A percentile compares a stretch with the other conserved stretches of the same genome.
Conservation (phyloP, 495 filamentous ascomycete species). For the Penicillium arizonense region DNA sequence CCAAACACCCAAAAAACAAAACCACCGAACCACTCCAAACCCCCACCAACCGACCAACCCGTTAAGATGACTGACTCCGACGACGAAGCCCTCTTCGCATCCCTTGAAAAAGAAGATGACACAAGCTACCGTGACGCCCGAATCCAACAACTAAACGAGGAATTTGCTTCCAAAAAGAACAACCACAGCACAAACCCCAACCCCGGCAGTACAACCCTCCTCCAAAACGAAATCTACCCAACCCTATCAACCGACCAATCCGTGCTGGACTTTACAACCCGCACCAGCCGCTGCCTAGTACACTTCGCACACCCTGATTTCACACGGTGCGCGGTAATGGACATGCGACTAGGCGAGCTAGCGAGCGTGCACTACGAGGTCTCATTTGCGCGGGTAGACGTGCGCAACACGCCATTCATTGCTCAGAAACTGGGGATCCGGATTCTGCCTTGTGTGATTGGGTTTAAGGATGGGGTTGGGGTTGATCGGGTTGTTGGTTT, state of each 20-base stretch:
- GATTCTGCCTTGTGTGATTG: conserved; percentile 74
- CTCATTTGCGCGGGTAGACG: conserved; percentile 65
- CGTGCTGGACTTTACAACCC: conserved; percentile 68
- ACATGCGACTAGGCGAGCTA: conserved; percentile 58
- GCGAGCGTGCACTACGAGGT: conserved; percentile 66
- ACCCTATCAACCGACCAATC: conserved; percentile 64
- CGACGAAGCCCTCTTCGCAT: conserved; percentile 70
- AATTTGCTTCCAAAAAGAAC: conserved; percentile 50
- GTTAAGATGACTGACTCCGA: conserved; percentile 47
- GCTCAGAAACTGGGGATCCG: conserved; percentile 67
- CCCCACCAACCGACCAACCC: conserved; percentile 7
- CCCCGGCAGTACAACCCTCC: conserved; percentile 22
- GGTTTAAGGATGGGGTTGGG: conserved; percentile 65
- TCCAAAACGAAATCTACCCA: conserved; percentile 47
- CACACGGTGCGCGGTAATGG: conserved; percentile 68
- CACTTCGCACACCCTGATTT: conserved; percentile 80
- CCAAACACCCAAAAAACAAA: not conserved
- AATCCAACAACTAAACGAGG: conserved; percentile 68
- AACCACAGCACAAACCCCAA: conserved; percentile 24
- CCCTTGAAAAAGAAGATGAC: conserved; percentile 64
- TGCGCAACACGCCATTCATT: conserved; percentile 71
- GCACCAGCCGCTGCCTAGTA: conserved; percentile 60
- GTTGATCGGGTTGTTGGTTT: conserved; percentile 73
- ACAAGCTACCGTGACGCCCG: conserved; percentile 66
- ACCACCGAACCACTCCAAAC: not conserved